Evolutionary conservation across 2,329 filamentous ascomycete genomes (phyloP).

Genomic region (Pezicula carpinea): DNA sequence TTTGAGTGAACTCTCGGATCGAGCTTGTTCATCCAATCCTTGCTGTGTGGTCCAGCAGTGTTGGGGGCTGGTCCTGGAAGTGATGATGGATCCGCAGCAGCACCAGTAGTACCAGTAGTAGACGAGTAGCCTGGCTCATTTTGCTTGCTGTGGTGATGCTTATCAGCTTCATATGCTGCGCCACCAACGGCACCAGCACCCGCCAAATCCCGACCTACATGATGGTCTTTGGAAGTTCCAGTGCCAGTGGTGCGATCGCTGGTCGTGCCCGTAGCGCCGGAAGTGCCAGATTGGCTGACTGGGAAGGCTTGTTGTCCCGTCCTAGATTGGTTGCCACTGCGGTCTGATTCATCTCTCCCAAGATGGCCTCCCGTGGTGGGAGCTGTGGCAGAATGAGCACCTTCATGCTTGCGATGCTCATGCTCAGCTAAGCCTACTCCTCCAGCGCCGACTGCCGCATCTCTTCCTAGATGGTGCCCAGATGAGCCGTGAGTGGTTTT

Average conservation of each 20-base stretch:
- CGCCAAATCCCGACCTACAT: slow-evolving; percentile 2
- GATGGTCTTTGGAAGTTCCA: background rate
- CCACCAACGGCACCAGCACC: slow-evolving; percentile 8
- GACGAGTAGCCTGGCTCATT: background rate
- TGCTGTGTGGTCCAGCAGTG: slow-evolving; percentile 29
- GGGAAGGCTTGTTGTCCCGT: too few species aligned
- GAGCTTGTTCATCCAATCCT: slow-evolving; percentile 34
- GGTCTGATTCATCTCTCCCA: too few species aligned
- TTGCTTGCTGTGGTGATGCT: slow-evolving; percentile 1
- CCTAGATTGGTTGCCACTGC: too few species aligned
- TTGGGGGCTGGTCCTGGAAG: slow-evolving; percentile 14
- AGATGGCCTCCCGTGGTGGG: too few species aligned
- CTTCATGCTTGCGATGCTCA: background rate
- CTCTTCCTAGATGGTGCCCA: slow-evolving; percentile 8
- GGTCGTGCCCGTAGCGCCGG: too few species aligned
- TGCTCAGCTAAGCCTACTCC: slow-evolving; percentile 2
- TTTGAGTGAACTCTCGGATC: slow-evolving; percentile 33
- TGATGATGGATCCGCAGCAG: background rate
- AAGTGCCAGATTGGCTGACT: too few species aligned
- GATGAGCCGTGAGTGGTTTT: slow-evolving; percentile 1
- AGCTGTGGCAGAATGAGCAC: background rate
- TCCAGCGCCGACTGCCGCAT: slow-evolving; percentile 5
- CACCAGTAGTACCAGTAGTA: too few species aligned
- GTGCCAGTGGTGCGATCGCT: background rate
- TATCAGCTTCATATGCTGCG: slow-evolving; percentile 5